Base-by-base conservation (phyloP, 495 filamentous ascomycete species). In the Aspergillus coremiiformis region DNA sequence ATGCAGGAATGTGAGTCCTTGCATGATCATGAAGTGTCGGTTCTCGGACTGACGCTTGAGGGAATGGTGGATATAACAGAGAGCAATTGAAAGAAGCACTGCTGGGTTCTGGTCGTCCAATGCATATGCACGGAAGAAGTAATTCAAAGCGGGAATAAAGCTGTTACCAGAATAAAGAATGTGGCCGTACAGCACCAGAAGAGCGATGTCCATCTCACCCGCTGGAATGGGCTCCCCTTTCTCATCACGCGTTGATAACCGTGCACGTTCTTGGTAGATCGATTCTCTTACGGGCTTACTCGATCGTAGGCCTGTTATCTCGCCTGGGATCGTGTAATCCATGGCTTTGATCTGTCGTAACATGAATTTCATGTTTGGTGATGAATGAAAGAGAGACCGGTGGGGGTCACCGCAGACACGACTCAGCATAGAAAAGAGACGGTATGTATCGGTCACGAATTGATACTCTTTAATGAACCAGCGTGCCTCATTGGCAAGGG, bases 11-110 rank as follows among this genome's bases (percentile, higher is more conserved):
- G 83, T 75, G 15, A 96, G 72, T 0, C 86, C 93, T 62, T 97
- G 93, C 59, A 86, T 74, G 32, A 95, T 80, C 20, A 87, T 80
- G 56, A 85, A 90, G 62, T 96, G 90, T 1, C 92, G 77, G 63
- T 96, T 96, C 44, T 91, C 89, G 4, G 85, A 80, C 66, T 92
- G 89, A 9, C 91, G 80, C 61, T 96, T 95, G 54, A 96, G 78
- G 9, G 84, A 85, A 60, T 90, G 82, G 61, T 95, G 86, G 37
- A 95, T 75, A 64, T 90, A 96, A 19, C 82, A 83, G 23, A 94
- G 78, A 15, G 60, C 74, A 50, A 80, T 72, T 9, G 74, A 77
- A 23, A 98, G 82, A 56, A 88, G 85, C 51, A 95, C 78, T 37
- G 84, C 78, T 4, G 83, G 76, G 59, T 96, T 94, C 14, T 80